Conservation (phyloP, 2,329 filamentous ascomycete genomes). For the Volutella citrinella region DNA sequence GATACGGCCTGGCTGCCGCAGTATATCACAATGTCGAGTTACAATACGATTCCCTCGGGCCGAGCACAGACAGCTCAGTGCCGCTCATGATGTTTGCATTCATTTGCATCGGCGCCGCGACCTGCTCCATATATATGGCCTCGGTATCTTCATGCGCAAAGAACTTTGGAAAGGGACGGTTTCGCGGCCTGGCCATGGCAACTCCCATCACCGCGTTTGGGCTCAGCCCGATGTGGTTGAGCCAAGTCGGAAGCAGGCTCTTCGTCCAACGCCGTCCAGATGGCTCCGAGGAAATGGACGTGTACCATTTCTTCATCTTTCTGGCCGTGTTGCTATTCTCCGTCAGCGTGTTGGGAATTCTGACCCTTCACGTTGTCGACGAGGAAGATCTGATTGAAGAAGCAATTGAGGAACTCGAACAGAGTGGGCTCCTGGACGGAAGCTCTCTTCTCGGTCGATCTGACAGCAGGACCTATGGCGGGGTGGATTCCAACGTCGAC, state of each 20-base stretch:
- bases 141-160: conserved; percentile 96
- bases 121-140: conserved; percentile 83
- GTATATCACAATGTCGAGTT: conserved; percentile 60
- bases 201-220: conserved; percentile 91
- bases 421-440: conserved; percentile 77
- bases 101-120: conserved; percentile 76
- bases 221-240: conserved; percentile 92
- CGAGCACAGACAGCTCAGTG: conserved; percentile 63
- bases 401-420: conserved; percentile 85
- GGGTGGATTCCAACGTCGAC: conserved; percentile 47
- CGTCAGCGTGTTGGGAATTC: conserved; percentile 70
- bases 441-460: conserved; percentile 66
- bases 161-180: conserved; percentile 89
- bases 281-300: conserved; percentile 65
- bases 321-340: conserved; percentile 67
- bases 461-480: conserved; percentile 60
- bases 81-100: conserved; percentile 84
- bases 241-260: conserved; percentile 77
- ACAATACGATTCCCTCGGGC: conserved; percentile 43
- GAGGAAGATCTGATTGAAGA: conserved; percentile 87
- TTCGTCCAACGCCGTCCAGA: conserved; percentile 68
- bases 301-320: conserved; percentile 87
- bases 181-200: conserved; percentile 85
- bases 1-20: conserved; percentile 80
- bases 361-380: conserved; percentile 75